Base-by-base conservation (phyloP, 257 asterid species). In the Nicotiana benthamiana region DNA sequence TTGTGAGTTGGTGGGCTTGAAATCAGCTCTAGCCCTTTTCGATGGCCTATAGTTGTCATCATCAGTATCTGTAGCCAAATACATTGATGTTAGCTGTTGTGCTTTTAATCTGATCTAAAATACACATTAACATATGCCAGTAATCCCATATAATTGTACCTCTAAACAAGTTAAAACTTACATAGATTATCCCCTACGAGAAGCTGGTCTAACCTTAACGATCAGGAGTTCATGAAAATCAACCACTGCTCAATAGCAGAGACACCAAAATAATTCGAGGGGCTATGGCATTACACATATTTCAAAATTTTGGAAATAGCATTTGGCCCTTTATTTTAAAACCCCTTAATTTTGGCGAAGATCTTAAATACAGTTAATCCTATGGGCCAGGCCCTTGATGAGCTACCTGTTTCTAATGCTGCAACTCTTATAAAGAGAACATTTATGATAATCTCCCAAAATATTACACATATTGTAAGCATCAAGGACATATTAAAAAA, bases 31-130 rank as follows among this genome's bases (percentile, higher is more conserved):
- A 10, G 90, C 86, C 85, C 99, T 88, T 86, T 96, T 96, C 1
- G 95, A 87, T 64, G 99, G 97, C 85, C 97, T 89, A 82, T 89
- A 86, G 82, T 70, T 90, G 59, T 94, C 98, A 70, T 95, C 99
- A 79, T 95, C 99, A 10, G 97, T 89, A 85, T 94, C 99, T 96
- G 92, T 75, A 90, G 79, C 57, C 40, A 16, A 59, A 46, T 78
- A 48, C 24, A 15, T 3, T 12, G 43, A 70, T 8, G 18, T 79
- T 64, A 79, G 66, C 22, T 64, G 15, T 27, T 48, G 10, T 8
- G 79, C 2, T 48, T 26, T 48, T 26, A 74, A 34, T 26, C 43
- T 74, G 61, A 61, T 70, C 57, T 72, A 6, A 48, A 48, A 43
- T 74, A 1, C 16, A 16, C 17, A 24, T 48, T 74, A 46, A 26